Percentiles rank a stretch among this genome's conserved stretches.
Evolutionary conservation across 2,329 filamentous ascomycete genomes (phyloP).

Genomic region (Zymoseptoria tritici): DNA sequence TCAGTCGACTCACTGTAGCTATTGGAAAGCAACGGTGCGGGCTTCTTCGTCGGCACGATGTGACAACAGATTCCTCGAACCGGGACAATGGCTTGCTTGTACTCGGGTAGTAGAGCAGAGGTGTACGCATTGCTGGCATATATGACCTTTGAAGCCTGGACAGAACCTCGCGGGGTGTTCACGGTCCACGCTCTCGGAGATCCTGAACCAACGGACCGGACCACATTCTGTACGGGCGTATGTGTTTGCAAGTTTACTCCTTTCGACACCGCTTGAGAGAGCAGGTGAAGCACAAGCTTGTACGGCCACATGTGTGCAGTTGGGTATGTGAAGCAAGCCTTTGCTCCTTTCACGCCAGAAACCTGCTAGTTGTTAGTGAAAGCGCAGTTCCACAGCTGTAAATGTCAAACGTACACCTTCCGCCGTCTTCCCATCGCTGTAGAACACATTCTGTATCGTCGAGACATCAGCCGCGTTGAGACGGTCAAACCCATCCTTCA

Average conservation of each 20-base stretch:
- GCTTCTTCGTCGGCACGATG: constrained; percentile 9
- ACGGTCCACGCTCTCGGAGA: constrained; percentile 10
- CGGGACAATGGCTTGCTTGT: constrained; percentile 26
- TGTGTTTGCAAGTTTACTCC: constrained; percentile 65
- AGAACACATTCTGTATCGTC: constrained; percentile 26
- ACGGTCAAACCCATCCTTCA: constrained; percentile 26
- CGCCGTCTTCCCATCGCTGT: constrained; percentile 22
- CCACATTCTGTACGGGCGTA: constrained; percentile 66
- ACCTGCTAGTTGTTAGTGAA: constrained; percentile 19
- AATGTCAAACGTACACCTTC: constrained; percentile 20
- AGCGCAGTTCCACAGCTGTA: neutral
- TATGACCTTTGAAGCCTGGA: constrained; percentile 27
- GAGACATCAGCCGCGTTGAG: constrained; percentile 25
- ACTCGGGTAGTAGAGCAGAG: constrained; percentile 27
- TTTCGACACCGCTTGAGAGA: constrained; percentile 31
- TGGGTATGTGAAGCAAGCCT: constrained; percentile 32
- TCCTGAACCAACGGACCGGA: constrained; percentile 49
- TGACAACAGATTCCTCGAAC: constrained; percentile 44
- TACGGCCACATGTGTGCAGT: constrained; percentile 43
- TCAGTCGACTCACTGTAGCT: constrained; percentile 17
- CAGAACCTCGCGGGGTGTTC: constrained; percentile 16
- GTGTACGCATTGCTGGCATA: constrained; percentile 27
- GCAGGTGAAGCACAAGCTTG: constrained; percentile 22
- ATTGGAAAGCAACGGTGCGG: constrained; percentile 20
- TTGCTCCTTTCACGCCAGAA: constrained; percentile 34